phyloP scores from a whole-genome alignment of 371 early-diverging fungal genomes.

The Phascolomyces articulosus region DNA sequence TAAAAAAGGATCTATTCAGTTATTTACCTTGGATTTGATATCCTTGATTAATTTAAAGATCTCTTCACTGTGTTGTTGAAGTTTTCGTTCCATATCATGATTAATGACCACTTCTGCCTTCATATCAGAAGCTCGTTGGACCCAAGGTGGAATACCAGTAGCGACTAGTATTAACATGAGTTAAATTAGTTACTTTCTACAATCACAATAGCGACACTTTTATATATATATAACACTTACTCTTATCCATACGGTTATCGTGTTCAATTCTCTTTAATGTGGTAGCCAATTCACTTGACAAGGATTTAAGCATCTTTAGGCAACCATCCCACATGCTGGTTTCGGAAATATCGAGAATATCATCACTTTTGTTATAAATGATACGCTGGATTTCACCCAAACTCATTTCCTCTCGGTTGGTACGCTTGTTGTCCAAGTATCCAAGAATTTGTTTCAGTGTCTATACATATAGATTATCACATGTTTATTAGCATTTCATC shows the following conservation, averaged over 20 bases:
- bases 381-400: slow-evolving; percentile 50
- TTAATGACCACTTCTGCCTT: slow-evolving; percentile 79
- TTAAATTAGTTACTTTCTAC: not conserved
- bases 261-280: slow-evolving; percentile 47
- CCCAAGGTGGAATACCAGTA: slow-evolving; percentile 74
- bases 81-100: slow-evolving; percentile 74
- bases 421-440: slow-evolving; percentile 35
- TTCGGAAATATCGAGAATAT: slow-evolving; percentile 56
- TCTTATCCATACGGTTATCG: slow-evolving; percentile 51
- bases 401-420: slow-evolving; percentile 48
- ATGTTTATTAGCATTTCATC: not conserved
- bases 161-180: slow-evolving; percentile 30
- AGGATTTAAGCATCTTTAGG: slow-evolving; percentile 49
- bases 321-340: slow-evolving; percentile 68
- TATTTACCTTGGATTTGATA: slow-evolving; percentile 62
- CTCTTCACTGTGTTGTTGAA: slow-evolving; percentile 79
- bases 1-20: no score
- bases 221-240: slow-evolving; percentile 21
- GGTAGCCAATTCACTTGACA: slow-evolving; percentile 47
- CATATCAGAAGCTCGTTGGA: slow-evolving; percentile 76
- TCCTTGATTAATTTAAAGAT: slow-evolving; percentile 75
- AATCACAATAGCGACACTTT: not conserved
- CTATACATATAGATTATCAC: not conserved
- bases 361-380: slow-evolving; percentile 54
- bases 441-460: slow-evolving; percentile 32